A percentile compares a stretch with the other conserved stretches of the same genome.
Evolutionary conservation across 2,329 filamentous ascomycete species (phyloP).

Genomic region (Penicillium oxalicum): DNA sequence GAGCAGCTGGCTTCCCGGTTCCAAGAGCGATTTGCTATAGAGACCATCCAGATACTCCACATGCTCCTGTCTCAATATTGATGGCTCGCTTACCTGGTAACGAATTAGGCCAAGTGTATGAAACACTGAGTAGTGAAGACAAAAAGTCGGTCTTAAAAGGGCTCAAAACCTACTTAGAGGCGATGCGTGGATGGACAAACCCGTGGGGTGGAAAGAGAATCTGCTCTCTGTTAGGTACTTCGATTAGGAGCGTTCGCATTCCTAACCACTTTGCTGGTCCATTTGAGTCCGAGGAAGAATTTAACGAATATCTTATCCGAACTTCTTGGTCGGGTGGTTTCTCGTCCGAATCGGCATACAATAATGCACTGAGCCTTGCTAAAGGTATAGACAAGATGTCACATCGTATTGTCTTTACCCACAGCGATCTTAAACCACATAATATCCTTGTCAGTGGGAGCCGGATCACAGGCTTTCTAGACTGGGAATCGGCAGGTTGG

Average conservation of each 20-base stretch:
- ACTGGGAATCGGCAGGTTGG: conserved; percentile 25
- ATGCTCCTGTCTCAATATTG: conserved; percentile 32
- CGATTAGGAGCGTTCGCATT: conserved; percentile 26
- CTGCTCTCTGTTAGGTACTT: conserved; percentile 25
- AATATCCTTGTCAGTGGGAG: conserved; percentile 11
- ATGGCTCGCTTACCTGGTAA: conserved; percentile 36
- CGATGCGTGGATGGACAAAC: conserved; percentile 29
- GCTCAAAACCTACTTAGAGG: conserved; percentile 26
- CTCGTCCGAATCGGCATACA: conserved; percentile 17
- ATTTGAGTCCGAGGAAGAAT: conserved; percentile 23
- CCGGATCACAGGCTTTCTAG: conserved; percentile 17
- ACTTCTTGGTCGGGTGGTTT: conserved; percentile 20
- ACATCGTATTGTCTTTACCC: conserved; percentile 23
- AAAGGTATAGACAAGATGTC: conserved; percentile 13
- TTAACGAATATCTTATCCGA: conserved; percentile 26
- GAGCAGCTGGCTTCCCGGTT: conserved; percentile 26
- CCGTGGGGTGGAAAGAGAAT: conserved; percentile 22
- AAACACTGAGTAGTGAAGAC: conserved; percentile 25
- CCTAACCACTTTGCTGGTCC: conserved; percentile 23
- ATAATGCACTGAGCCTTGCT: conserved; percentile 16
- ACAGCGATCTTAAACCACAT: conserved; percentile 17
- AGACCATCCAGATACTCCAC: conserved; percentile 27
- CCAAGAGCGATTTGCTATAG: conserved; percentile 31
- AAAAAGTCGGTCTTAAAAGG: conserved; percentile 24
- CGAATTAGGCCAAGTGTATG: conserved; percentile 27